phyloP scores from a whole-genome alignment of 495 filamentous ascomycete genomes.

The Daldinia bambusicola region DNA sequence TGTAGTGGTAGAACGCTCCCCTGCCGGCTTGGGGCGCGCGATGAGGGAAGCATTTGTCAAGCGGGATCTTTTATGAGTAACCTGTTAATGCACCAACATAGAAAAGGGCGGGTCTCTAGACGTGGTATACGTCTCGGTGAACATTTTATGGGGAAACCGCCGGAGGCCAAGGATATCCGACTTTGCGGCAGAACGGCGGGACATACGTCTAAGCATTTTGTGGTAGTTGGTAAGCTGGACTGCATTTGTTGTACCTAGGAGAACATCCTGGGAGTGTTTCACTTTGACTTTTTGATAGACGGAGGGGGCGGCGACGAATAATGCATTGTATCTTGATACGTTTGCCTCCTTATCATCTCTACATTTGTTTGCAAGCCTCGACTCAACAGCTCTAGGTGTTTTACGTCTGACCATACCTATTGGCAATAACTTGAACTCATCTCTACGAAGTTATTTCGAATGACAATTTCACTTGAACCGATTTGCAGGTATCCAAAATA shows the following conservation, averaged over 20 bases:
- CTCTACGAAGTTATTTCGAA: no score
- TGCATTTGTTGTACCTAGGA: slow-evolving; percentile 24
- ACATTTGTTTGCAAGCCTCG: background rate
- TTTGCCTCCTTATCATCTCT: slow-evolving; percentile 25
- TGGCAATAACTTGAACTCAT: no score
- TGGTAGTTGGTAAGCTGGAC: slow-evolving; percentile 11
- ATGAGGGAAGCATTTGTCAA: slow-evolving; percentile 95
- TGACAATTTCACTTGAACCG: no score
- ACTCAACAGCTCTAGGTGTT: background rate
- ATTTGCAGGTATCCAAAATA: no score
- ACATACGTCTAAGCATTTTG: slow-evolving; percentile 7
- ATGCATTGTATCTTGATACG: slow-evolving; percentile 36
- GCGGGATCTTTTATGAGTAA: slow-evolving; percentile 86
- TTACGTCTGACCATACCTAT: background rate
- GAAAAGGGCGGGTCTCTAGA: slow-evolving; percentile 19
- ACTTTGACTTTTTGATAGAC: slow-evolving; percentile 42
- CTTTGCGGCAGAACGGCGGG: slow-evolving; percentile 7
- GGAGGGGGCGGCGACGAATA: slow-evolving; percentile 35
- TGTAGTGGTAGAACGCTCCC: slow-evolving; percentile 95
- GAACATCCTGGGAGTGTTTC: slow-evolving; percentile 30
- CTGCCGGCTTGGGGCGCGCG: slow-evolving; percentile 88
- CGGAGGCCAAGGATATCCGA: slow-evolving; percentile 10
- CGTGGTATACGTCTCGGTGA: slow-evolving; percentile 15
- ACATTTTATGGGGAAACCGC: slow-evolving; percentile 1
- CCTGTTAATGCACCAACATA: slow-evolving; percentile 7